phyloP scores from a whole-genome alignment of 75 land plant genomes.

The Cunninghamia lanceolata region DNA sequence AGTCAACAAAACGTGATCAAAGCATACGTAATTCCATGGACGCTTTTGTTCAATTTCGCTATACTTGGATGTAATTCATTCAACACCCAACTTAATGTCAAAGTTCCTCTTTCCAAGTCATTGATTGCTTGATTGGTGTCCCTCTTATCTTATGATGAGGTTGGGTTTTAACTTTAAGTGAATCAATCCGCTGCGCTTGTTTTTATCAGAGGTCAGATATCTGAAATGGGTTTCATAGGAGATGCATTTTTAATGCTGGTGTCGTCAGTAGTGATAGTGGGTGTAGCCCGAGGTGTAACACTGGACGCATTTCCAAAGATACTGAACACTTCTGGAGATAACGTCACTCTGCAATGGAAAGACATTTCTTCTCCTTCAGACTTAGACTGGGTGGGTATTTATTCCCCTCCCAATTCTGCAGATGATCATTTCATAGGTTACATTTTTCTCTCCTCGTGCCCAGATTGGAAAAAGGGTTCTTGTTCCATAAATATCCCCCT shows the following conservation, averaged over 20 bases:
- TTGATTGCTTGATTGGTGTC: no score
- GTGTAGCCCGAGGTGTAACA: background rate
- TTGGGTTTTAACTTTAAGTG: no score
- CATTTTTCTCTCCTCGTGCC: constrained; percentile 51
- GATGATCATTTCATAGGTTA: constrained; percentile 76
- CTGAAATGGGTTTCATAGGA: background rate
- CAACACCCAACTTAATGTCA: no score
- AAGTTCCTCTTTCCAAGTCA: no score
- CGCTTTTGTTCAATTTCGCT: no score
- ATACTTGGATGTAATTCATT: no score
- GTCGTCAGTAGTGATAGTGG: background rate
- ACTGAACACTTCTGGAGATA: constrained; percentile 51
- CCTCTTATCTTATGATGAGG: no score
- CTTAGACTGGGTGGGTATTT: constrained; percentile 90
- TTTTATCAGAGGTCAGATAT: background rate
- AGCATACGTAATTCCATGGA: no score
- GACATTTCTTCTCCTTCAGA: constrained; percentile 41
- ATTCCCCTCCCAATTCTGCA: constrained; percentile 64
- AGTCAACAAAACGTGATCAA: no score
- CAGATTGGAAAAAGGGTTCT: constrained; percentile 52
- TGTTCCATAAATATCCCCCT: constrained; percentile 50
- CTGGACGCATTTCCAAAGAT: constrained; percentile 18
- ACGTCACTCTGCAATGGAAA: constrained; percentile 41
- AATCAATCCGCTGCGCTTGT: background rate
- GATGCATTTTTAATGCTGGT: background rate